Conservation (phyloP, 2,329 filamentous ascomycete species). For the Lasiodiplodia citricola region DNA sequence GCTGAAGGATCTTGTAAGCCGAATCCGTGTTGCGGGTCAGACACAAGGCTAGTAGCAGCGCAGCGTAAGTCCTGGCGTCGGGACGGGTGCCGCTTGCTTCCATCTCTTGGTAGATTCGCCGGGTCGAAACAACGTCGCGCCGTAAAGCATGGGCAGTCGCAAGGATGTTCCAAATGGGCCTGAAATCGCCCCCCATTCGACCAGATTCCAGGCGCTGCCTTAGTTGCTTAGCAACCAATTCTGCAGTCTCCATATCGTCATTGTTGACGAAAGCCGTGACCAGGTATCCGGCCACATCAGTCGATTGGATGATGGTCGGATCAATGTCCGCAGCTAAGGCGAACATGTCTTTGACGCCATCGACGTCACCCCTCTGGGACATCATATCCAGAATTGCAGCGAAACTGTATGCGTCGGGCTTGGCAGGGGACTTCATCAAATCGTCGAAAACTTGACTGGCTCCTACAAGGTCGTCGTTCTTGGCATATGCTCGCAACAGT, state of each 20-base stretch:
- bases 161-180: constrained; percentile 79
- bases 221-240: constrained; percentile 52
- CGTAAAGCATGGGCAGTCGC: constrained; percentile 71
- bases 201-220: constrained; percentile 41
- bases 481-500: constrained; percentile 72
- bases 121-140: constrained; percentile 61
- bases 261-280: constrained; percentile 66
- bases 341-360: constrained; percentile 69
- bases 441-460: constrained; percentile 68
- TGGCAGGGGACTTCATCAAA: constrained; percentile 56
- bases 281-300: constrained; percentile 49
- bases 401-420: constrained; percentile 69
- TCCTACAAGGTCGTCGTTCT: constrained; percentile 69
- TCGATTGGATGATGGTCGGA: constrained; percentile 1
- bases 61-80: constrained; percentile 64
- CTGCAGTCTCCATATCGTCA: constrained; percentile 48
- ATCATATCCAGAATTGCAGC: constrained; percentile 75
- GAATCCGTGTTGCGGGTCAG: constrained; percentile 59
- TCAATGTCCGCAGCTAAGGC: constrained; percentile 55
- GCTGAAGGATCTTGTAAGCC: constrained; percentile 59
- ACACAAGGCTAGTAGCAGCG: constrained; percentile 64
- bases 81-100: constrained; percentile 54
- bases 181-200: constrained; percentile 57
- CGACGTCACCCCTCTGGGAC: constrained; percentile 73
- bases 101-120: constrained; percentile 63